Base-by-base conservation (phyloP, 768 basidiomycete species). In the Gymnopilus dilepis region DNA sequence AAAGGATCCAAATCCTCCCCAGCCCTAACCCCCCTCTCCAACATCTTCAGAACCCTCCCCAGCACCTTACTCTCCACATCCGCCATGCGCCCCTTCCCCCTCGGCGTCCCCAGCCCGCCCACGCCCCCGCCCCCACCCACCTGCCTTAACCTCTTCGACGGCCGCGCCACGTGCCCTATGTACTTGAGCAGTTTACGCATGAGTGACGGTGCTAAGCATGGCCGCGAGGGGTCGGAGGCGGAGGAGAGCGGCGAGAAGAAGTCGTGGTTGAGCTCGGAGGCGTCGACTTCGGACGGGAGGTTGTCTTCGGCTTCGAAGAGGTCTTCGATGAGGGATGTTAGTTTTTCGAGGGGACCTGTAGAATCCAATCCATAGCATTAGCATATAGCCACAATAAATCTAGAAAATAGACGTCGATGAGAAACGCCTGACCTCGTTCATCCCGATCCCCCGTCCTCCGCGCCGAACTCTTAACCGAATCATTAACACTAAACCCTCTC, bases 291-390 rank as follows among this genome's bases (percentile, higher is more conserved):
- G 22, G 73, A 62, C 6, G 76, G 73, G 4, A 78, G 59, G 13
- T 69, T 65, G 58, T 87, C 97, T 71, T 98, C 93, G 0, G 93
- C 92, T 68, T 95, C 92, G 65, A 97, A 91, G 15, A 97, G 83
- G 56, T 97, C 94, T 64, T 95, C 92, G 0, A 97, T 77, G 17
- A 94, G 76, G 2, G 86, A 85, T 0, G 78, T 80, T 9, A 99
- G 80, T 72, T 92, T 96, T 68, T 95, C 90, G 4, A 91, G 73
- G 0, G 91, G 89, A 1, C 75, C 90, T 89, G 48, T 13, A 62
- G n/a, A n/a, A n/a, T n/a, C n/a, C n/a, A 47, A 28, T 34, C 12
- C 12, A 34, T 34, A 34, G 6, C 33, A 34, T 34, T 12, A 34
- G 12, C 33, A 12, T 34, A 34, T 12, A 34, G 12, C 12, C 6